A percentile compares a stretch with the other conserved stretches of the same genome.
These are phyloP conservation scores for Paracoccidioides lutzii DNA, from an alignment of 2,329 filamentous ascomycete species.

Conservation along the genomic window DNA sequence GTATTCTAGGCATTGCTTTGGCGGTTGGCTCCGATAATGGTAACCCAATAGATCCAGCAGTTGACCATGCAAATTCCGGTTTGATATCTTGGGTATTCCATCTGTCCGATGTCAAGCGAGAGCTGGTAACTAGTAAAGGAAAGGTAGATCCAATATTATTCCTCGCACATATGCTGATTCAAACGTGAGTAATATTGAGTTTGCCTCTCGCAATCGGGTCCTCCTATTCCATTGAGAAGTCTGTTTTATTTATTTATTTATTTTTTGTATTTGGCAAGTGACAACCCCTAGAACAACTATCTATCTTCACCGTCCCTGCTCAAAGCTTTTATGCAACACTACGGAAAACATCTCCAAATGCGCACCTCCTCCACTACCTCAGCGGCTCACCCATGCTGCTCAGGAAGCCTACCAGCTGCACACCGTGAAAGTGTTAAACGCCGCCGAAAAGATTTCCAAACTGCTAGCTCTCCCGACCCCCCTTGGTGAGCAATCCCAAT, in stretches of 20 bases:
- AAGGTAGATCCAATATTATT: slow-evolving; percentile 53
- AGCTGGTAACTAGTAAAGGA: slow-evolving; percentile 43
- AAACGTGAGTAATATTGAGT: slow-evolving; percentile 20
- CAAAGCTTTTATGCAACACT: not conserved
- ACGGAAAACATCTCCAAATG: slow-evolving; percentile 4
- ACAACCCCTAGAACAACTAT: not conserved
- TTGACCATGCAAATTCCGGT: slow-evolving; percentile 20
- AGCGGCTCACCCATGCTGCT: not conserved
- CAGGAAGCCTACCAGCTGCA: slow-evolving; percentile 4
- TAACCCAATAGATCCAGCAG: slow-evolving; percentile 16
- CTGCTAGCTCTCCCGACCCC: slow-evolving; percentile 1
- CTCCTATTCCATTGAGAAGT: not conserved
- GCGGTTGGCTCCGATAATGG: slow-evolving; percentile 11
- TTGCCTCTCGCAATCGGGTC: not conserved
- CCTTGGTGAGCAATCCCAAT: slow-evolving; percentile 1
- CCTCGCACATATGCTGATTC: slow-evolving; percentile 64
- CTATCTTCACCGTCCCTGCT: slow-evolving; percentile 1
- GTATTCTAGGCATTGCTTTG: slow-evolving; percentile 15
- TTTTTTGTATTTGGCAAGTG: too few relatives aligned
- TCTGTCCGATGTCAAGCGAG: slow-evolving; percentile 22
- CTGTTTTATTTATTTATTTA: not conserved
- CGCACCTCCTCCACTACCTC: not conserved
- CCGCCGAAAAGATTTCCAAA: not conserved
- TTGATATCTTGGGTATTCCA: slow-evolving; percentile 28
- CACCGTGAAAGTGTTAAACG: not conserved